Conservation (phyloP, 768 basidiomycete species). For the Amanita thiersii region DNA sequence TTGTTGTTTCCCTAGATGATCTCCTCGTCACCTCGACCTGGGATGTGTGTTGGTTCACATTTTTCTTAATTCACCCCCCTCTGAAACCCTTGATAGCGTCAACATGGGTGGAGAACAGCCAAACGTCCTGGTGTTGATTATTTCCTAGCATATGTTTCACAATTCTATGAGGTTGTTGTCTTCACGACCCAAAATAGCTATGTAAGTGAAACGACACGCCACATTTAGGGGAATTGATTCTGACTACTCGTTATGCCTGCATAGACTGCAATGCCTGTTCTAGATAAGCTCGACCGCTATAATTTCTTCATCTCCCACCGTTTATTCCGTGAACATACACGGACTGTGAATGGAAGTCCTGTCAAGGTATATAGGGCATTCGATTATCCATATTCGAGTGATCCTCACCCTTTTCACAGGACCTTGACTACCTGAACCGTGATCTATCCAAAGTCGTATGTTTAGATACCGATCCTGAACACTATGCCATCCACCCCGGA, state of each 20-base stretch:
- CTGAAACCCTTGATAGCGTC: slow-evolving; percentile 42
- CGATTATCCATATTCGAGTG: background rate
- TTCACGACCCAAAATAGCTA: slow-evolving; percentile 90
- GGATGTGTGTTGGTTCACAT: slow-evolving; percentile 68
- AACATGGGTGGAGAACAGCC: slow-evolving; percentile 94
- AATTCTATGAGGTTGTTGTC: slow-evolving; percentile 96
- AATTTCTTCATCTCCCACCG: slow-evolving; percentile 82
- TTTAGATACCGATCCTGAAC: slow-evolving; percentile 80
- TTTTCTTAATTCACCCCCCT: background rate
- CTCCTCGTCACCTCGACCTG: slow-evolving; percentile 87
- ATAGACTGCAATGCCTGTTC: slow-evolving; percentile 79
- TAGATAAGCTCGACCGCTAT: slow-evolving; percentile 94
- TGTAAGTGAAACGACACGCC: slow-evolving; percentile 39
- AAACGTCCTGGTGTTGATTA: slow-evolving; percentile 98
- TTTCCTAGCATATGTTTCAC: slow-evolving; percentile 94
- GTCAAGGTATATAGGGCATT: slow-evolving; percentile 56
- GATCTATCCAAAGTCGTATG: slow-evolving; percentile 85
- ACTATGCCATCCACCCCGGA: slow-evolving; percentile 73
- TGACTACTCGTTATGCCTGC: background rate
- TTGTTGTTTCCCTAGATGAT: slow-evolving; percentile 87
- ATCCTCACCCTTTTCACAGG: slow-evolving; percentile 31
- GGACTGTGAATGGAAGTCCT: slow-evolving; percentile 70
- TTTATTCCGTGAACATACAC: slow-evolving; percentile 89
- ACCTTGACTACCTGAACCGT: slow-evolving; percentile 91
- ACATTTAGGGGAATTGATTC: slow-evolving; percentile 6